Evolutionary conservation across 352 stramenopile species (phyloP).

Genomic region (Pythium brachiatum): DNA sequence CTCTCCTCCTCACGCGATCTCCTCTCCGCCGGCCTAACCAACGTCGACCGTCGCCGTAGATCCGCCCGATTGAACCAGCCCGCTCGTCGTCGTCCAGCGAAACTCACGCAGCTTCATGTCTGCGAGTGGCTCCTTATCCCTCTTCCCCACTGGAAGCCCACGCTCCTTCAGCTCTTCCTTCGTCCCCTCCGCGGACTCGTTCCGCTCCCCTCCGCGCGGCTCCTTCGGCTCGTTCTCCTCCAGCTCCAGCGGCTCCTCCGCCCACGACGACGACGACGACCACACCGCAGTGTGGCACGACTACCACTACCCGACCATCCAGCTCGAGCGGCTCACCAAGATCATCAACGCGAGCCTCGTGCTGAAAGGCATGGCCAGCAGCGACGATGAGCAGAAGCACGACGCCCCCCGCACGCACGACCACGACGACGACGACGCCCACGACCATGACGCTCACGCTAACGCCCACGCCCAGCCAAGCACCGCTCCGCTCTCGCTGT

Average conservation of each 20-base stretch:
- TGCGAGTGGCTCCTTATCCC: conserved; percentile 37
- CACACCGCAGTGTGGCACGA: conserved; percentile 10
- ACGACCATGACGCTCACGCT: conserved; percentile 19
- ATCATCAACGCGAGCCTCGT: conserved; percentile 39
- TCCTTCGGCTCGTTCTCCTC: conserved; percentile 1
- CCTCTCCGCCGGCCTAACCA: conserved; percentile 16
- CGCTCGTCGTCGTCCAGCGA: not conserved
- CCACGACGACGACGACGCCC: not conserved
- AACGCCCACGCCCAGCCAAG: conserved; percentile 11
- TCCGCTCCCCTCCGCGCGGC: conserved; percentile 30
- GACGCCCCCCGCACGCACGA: conserved; percentile 16
- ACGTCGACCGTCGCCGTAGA: not conserved
- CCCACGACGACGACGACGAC: conserved; percentile 13
- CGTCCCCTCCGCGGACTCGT: conserved; percentile 24
- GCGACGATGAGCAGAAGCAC: conserved; percentile 36
- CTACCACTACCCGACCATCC: conserved; percentile 32
- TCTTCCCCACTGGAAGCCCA: conserved; percentile 31
- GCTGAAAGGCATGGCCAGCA: conserved; percentile 40
- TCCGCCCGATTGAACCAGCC: conserved; percentile 1
- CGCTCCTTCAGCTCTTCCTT: conserved; percentile 36
- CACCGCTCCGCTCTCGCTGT: conserved; percentile 14
- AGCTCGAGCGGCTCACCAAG: conserved; percentile 37
- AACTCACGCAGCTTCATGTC: conserved; percentile 35
- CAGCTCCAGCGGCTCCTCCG: conserved; percentile 2
- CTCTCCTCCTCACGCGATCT: conserved; percentile 5